Evolutionary conservation across 2,329 filamentous ascomycete species (phyloP).

Genomic region (Neofusicoccum parvum): DNA sequence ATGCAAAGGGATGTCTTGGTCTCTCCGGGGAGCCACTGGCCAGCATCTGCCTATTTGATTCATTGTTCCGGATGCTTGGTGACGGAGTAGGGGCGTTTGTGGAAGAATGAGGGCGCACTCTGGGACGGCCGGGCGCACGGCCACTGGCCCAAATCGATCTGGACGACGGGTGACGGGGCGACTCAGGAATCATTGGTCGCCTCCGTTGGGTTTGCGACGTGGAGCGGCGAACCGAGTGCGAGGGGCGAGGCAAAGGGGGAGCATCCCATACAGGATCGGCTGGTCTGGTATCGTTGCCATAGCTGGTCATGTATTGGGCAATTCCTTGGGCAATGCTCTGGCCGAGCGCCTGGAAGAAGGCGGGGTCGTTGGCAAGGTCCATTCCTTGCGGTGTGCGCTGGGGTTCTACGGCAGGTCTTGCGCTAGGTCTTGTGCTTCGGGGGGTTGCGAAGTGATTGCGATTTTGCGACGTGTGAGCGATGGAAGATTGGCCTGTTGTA

Average conservation of each 20-base stretch:
- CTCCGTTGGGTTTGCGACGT: neutral
- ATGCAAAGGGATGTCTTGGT: neutral
- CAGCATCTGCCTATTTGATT: neutral
- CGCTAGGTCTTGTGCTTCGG: neutral
- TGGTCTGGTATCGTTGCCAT: neutral
- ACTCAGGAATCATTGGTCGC: neutral
- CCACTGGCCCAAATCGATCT: neutral
- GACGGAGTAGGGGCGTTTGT: neutral
- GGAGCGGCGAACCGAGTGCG: neutral
- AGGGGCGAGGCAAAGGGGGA: conserved; percentile 1
- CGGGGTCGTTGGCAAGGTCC: neutral
- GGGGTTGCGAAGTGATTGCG: neutral
- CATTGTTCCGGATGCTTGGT: neutral
- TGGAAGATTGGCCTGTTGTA: neutral
- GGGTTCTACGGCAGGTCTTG: neutral
- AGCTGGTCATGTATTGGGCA: conserved; percentile 30
- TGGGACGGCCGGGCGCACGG: neutral
- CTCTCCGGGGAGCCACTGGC: neutral
- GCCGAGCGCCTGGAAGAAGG: conserved; percentile 34
- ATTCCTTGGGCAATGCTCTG: conserved; percentile 38
- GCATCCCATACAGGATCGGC: conserved; percentile 11
- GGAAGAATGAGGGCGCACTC: neutral
- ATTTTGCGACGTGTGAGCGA: neutral
- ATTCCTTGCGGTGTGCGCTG: conserved; percentile 1
- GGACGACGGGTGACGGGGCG: neutral